Base-by-base conservation (phyloP, 2,329 filamentous ascomycete genomes). In the Dactylellina haptotyla region DNA sequence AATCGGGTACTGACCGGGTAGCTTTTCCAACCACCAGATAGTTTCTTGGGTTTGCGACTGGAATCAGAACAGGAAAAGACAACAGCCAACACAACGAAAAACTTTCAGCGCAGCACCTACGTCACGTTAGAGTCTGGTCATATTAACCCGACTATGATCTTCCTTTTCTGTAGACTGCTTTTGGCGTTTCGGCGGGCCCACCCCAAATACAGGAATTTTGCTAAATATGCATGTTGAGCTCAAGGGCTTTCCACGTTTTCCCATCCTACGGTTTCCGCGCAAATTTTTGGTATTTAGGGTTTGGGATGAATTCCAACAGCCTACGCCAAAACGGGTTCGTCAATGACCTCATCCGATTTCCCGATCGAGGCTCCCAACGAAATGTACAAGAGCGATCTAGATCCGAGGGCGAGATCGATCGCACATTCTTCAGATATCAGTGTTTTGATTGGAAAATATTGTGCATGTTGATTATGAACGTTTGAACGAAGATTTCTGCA, bases 271-370 rank as follows among this genome's bases (percentile, higher is more conserved):
- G 46, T 20, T 25, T 18, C 28, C 28, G 14, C 23, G 26, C 6
- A 37, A 53, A 53, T 18, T 4, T 50, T 34, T 3, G 12, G 16
- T 16, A 20, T 54, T 58, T 56, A 34, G 39, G 63, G 39, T 67
- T 54, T 20, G 32, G 37, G 23, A 28, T 32, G 30, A 25, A 56
- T 14, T 64, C 25, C 59, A 46, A 59, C 54, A 61, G 50, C 32
- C 50, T 48, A 30, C 46, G 18, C 66, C 51, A 37, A 71, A 71
- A 63, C 51, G 34, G 48, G 57, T 16, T 16, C 26, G 37, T 56
- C 41, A 58, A 63, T 71, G 66, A 71, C 58, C 58, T 63, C 66
- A 71, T 46, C 51, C 39, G 58, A 51, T 48, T 4, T 30, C 30
- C 4, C 18, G 16, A 39, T 54, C 50, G 9, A 12, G 25, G 20